Evolutionary conservation across 768 basidiomycete species (phyloP).

Genomic region (Leccinum subtestaceum): DNA sequence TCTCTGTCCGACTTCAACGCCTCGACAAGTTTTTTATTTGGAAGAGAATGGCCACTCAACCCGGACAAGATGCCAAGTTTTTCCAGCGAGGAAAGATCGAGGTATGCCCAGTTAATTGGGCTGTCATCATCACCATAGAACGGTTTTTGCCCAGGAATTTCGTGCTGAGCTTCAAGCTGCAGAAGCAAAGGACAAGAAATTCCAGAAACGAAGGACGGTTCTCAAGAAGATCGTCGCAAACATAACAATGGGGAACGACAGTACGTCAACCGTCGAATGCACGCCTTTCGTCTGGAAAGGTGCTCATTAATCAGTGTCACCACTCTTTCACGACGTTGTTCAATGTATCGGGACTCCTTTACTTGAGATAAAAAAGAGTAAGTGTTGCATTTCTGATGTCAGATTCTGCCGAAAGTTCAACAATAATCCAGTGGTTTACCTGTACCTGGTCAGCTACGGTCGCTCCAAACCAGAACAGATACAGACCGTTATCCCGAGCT

Average conservation of each 20-base stretch:
- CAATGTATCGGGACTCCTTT: constrained; percentile 93
- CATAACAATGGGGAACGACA: constrained; percentile 99
- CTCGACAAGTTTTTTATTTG: neutral
- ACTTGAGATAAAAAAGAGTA: constrained; percentile 99
- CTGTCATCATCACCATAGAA: constrained; percentile 10
- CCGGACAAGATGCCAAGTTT: constrained; percentile 88
- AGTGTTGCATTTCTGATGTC: constrained; percentile 28
- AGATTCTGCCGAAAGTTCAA: constrained; percentile 1
- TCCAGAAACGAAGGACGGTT: constrained; percentile 85
- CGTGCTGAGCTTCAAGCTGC: constrained; percentile 88
- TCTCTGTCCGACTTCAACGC: neutral
- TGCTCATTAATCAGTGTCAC: constrained; percentile 64
- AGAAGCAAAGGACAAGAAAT: constrained; percentile 96
- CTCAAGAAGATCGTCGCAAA: constrained; percentile 98
- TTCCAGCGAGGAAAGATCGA: constrained; percentile 91
- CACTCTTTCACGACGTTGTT: constrained; percentile 92
- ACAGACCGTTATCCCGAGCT: constrained; percentile 84
- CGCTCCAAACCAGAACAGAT: constrained; percentile 92
- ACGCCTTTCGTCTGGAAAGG: constrained; percentile 16
- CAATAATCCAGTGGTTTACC: constrained; percentile 79
- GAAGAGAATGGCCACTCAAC: constrained; percentile 44
- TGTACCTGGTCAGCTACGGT: constrained; percentile 96
- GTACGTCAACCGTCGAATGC: constrained; percentile 50
- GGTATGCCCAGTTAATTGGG: constrained; percentile 39
- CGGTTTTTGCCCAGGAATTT: constrained; percentile 60